Evolutionary conservation across 2,329 filamentous ascomycete species (phyloP), one percentile per base, ranked within the genome.

Genomic region (Lojkania enalia): DNA sequence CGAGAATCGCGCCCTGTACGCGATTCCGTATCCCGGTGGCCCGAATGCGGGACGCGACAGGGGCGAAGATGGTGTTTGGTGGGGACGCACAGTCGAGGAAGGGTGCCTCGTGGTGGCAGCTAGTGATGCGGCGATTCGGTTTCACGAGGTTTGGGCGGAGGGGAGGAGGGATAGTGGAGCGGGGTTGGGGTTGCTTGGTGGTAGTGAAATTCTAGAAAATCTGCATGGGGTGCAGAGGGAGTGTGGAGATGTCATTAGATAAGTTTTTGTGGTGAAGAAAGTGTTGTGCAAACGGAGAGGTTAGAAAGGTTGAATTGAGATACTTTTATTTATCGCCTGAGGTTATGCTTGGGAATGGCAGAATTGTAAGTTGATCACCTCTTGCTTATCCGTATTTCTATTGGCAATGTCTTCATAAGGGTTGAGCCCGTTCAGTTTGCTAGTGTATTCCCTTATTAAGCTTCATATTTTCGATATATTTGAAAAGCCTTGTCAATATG

Each of bases 141-240:
- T 97, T 61, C 90, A 97, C 68, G 91, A 97, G 72, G 84, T 99
- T 9, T 97, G 91, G 94, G 79, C 80, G n/a, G 80, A 81, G 55
- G 85, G 80, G 60, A 80, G 77, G 15, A 69, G 74, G 16, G 67
- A 74, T 39, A 75, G 75, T 74, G 31, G 83, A 87, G 2, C 74
- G 53, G 53, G 51, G 13, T 31, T 50, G 25, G 73, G 73, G 1
- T 46, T 88, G 51, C 74, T 96, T 18, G 88, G 87, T 11, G 88
- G 90, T 3, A 95, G 90, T 70, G 84, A 87, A 66, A 95, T 96
- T 52, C 77, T 96, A 21, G 90, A 96, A 66, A 83, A 83, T 15
- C 73, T 90, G 43, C 86, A 95, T 64, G 88, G 88, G 3, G 86
- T 94, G 57, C 86, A 90, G 57, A 84, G 85, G 64, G 85, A 87